Evolutionary conservation across 768 basidiomycete species (phyloP).

Genomic region (Trichaptum fuscoviolaceum): DNA sequence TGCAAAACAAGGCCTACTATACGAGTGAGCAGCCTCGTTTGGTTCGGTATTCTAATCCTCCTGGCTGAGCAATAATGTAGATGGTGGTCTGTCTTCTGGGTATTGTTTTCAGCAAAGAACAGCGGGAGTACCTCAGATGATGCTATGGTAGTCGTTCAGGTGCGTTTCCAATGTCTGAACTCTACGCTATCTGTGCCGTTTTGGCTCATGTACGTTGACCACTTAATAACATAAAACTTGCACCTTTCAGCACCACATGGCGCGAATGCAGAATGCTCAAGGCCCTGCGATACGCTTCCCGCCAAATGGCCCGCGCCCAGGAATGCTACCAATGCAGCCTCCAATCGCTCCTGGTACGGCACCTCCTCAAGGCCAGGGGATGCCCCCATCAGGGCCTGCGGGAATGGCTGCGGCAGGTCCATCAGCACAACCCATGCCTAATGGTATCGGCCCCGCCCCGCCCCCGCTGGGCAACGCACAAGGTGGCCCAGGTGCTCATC

Average conservation of each 20-base stretch:
- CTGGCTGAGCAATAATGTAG: conserved; percentile 28
- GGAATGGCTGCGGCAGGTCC: conserved; percentile 4
- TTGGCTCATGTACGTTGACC: conserved; percentile 13
- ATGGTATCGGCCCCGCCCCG: conserved; percentile 8
- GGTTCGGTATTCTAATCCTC: conserved; percentile 12
- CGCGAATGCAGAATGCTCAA: background rate
- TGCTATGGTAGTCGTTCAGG: conserved; percentile 66
- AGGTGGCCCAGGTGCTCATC: background rate
- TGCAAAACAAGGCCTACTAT: conserved; percentile 75
- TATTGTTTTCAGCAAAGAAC: conserved; percentile 76
- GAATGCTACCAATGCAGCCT: conserved; percentile 20
- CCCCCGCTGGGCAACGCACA: conserved; percentile 3
- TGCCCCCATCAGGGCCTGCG: conserved; percentile 8
- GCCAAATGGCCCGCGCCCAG: conserved; percentile 19
- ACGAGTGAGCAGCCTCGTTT: conserved; percentile 51
- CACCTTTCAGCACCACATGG: conserved; percentile 29
- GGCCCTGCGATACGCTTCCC: conserved; percentile 10
- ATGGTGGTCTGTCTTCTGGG: conserved; percentile 92
- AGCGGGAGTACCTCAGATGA: conserved; percentile 62
- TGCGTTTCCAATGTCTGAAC: conserved; percentile 28
- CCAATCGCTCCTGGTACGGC: conserved; percentile 9
- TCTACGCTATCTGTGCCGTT: conserved; percentile 9
- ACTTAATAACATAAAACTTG: conserved; percentile 10
- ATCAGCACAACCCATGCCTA: conserved; percentile 1
- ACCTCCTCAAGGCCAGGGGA: conserved; percentile 5